Base-by-base conservation (phyloP, 164 flowering plant genomes). In the Tetracentron sinense region DNA sequence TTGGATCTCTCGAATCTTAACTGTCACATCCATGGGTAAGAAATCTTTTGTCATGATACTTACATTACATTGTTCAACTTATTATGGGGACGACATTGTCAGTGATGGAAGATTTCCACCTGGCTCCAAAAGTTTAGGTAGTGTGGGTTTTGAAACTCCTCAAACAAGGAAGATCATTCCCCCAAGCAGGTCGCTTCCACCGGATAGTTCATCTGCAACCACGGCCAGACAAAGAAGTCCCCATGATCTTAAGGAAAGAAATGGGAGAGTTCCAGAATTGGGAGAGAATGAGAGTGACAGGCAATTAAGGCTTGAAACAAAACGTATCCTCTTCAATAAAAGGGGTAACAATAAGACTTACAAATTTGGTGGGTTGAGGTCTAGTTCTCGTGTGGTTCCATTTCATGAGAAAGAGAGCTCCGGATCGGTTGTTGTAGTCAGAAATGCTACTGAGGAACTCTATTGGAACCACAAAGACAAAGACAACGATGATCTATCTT, bases 331-430 rank as follows among this genome's bases (percentile, higher is more conserved):
- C 23, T 82, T 83, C 68, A 55, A 64, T 62, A 80, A 73, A 67
- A 84, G 69, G 15, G 48, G 67, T 64, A 81, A 83, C 38, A 79
- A 77, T 65, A 42, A 42, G 31, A n/a, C n/a, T n/a, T 79, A 72
- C 12, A 84, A 69, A 60, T 72, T 70, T 69, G 80, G 80, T 55
- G 83, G 71, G 55, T 67, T 60, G 15, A 81, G 63, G 68, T 77
- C 82, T 42, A 80, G 85, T 27, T 81, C 93, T 68, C 89, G 93
- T 35, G 90, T 88, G 44, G 86, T 80, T 73, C 97, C 96, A 4
- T 68, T 67, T 29, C 71, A 54, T 16, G 83, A 79, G 61, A 65
- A 38, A 21, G 91, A 82, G 57, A 72, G 58, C 63, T 53, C 48
- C n/a, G 77, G 74, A 25, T 58, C 80, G 30, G 73, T 77, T 56